phyloP scores from a whole-genome alignment of 345 rosid genomes.

The Clausena lansium region DNA sequence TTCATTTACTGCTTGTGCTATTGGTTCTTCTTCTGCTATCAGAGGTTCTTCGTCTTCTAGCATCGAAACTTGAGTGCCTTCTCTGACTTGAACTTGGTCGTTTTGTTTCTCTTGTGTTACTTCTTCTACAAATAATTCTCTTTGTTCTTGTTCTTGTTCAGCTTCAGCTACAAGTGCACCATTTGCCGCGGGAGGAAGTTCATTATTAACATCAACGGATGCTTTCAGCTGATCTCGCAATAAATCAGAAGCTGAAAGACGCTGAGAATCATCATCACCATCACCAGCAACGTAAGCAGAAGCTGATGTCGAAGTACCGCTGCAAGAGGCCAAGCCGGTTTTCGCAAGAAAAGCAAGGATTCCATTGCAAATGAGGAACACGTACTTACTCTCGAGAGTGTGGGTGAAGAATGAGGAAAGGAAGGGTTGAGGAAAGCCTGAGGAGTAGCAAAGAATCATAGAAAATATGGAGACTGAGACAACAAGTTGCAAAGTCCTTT shows the following conservation, averaged over 20 bases:
- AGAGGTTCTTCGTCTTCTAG: not conserved
- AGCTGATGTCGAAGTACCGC: constrained; percentile 7
- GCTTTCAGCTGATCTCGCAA: constrained; percentile 1
- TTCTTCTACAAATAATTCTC: constrained; percentile 3
- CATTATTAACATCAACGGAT: not conserved
- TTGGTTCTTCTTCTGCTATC: not conserved
- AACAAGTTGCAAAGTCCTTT: constrained; percentile 22
- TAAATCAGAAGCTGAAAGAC: not conserved
- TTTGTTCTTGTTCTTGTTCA: constrained; percentile 14
- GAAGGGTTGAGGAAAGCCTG: constrained; percentile 31
- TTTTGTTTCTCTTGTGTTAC: not conserved
- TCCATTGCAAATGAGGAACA: constrained; percentile 56
- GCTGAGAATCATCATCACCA: not conserved
- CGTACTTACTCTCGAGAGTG: constrained; percentile 45
- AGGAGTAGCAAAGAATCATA: constrained; percentile 33
- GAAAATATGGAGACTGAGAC: constrained; percentile 30
- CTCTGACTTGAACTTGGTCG: not conserved
- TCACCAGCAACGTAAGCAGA: not conserved
- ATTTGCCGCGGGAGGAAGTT: not conserved
- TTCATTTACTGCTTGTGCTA: constrained; percentile 17
- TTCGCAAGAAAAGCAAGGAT: constrained; percentile 53
- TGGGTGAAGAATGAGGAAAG: constrained; percentile 36
- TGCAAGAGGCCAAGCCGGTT: constrained; percentile 6
- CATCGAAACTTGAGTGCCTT: not conserved
- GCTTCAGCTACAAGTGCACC: constrained; percentile 1